Percentiles rank a stretch among this genome's conserved stretches.
These are phyloP conservation scores for Podospora pseudocomata DNA, from an alignment of 495 filamentous ascomycete species.

Conservation along the genomic window DNA sequence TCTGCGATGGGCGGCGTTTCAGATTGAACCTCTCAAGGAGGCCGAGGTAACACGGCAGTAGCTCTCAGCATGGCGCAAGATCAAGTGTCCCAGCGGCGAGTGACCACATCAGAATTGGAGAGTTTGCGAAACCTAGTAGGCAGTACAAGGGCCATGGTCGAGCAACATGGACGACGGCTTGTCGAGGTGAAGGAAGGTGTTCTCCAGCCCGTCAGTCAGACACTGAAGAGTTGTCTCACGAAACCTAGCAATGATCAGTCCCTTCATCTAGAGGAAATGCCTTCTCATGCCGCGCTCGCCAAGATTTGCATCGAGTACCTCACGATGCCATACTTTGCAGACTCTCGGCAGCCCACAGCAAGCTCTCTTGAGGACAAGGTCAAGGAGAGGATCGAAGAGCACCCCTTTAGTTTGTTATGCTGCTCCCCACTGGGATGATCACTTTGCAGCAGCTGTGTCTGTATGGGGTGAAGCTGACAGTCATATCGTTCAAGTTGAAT, in stretches of 20 bases:
- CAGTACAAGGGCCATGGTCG: not conserved
- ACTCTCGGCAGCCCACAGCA: not conserved
- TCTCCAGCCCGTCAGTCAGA: not conserved
- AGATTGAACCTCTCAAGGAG: constrained; percentile 4
- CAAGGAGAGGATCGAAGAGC: constrained; percentile 5
- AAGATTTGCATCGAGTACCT: not conserved
- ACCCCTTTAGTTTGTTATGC: too few species aligned
- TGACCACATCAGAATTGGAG: not conserved
- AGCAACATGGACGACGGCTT: not conserved
- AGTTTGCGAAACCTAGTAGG: not conserved
- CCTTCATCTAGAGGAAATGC: not conserved
- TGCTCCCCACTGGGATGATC: too few species aligned
- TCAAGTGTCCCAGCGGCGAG: not conserved
- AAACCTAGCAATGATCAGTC: not conserved
- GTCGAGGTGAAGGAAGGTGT: not conserved
- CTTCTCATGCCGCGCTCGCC: not conserved
- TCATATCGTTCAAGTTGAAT: too few species aligned
- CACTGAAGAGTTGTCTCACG: not conserved
- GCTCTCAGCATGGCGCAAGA: constrained; percentile 2
- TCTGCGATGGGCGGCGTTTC: constrained; percentile 5
- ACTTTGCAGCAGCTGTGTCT: too few species aligned
- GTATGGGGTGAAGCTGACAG: too few species aligned
- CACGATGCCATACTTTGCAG: not conserved
- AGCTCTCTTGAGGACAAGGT: not conserved
- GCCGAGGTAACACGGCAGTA: constrained; percentile 4